Evolutionary conservation across 1,284 basidiomycete genomes (phyloP).

Genomic region (Trichosporon ovoides): DNA sequence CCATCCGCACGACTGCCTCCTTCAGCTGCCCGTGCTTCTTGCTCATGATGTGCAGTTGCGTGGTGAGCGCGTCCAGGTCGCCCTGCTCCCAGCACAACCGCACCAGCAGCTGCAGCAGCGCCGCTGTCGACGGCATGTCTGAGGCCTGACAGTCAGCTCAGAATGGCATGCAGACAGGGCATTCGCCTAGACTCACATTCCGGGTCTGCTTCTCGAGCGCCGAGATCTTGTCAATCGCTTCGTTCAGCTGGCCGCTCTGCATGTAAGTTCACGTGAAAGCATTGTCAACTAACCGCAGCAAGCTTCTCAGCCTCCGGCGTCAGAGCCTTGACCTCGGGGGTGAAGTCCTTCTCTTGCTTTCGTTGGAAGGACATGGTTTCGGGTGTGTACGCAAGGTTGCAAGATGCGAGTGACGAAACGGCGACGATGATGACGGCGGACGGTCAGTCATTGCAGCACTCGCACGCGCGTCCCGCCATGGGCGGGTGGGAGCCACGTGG

Average conservation of each 20-base stretch:
- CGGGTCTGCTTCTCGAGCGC: conserved; percentile 91
- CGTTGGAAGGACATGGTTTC: conserved; percentile 40
- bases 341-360: conserved; percentile 57
- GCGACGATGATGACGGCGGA: neutral
- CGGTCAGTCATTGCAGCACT: neutral
- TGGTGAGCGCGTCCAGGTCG: conserved; percentile 66
- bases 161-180: too few relatives aligned
- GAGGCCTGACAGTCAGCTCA: conserved; percentile 62
- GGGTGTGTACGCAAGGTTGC: conserved; percentile 4
- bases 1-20: conserved; percentile 80
- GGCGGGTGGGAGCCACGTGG: neutral
- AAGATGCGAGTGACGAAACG: neutral
- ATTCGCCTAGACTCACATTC: conserved; percentile 61
- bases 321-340: conserved; percentile 52
- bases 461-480: conserved; percentile 16
- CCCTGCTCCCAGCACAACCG: conserved; percentile 62
- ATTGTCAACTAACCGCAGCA: conserved; percentile 43
- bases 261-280: conserved; percentile 6
- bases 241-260: conserved; percentile 66
- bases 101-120: conserved; percentile 68
- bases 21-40: conserved; percentile 99
- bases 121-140: conserved; percentile 83
- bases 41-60: conserved; percentile 66
- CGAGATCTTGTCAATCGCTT: conserved; percentile 84
- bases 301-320: conserved; percentile 50